Percentiles rank a stretch among this genome's conserved stretches.
Evolutionary conservation across 2,329 filamentous ascomycete genomes (phyloP).

Genomic region (Beauveria pseudobassiana): DNA sequence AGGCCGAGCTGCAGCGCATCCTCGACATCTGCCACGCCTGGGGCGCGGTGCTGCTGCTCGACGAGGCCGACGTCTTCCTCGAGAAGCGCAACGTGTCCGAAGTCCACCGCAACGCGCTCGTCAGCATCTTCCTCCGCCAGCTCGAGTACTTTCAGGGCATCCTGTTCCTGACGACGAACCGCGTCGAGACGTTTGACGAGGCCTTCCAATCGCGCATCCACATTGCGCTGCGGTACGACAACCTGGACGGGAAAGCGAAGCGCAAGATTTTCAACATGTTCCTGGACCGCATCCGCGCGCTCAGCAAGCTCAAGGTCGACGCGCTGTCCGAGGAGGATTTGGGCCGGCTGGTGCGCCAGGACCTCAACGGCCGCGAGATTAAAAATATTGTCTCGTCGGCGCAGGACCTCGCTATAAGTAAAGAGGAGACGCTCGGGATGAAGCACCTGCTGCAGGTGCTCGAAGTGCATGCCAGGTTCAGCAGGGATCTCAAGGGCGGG

Average conservation of each 20-base stretch:
- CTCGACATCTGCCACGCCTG: slow-evolving; percentile 79
- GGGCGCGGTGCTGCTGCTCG: slow-evolving; percentile 77
- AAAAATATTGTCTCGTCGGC: slow-evolving; percentile 83
- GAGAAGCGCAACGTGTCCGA: slow-evolving; percentile 78
- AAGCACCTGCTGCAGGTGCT: slow-evolving; percentile 73
- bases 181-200: slow-evolving; percentile 82
- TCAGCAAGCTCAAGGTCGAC: slow-evolving; percentile 54
- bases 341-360: slow-evolving; percentile 56
- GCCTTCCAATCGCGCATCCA: slow-evolving; percentile 86
- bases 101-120: slow-evolving; percentile 76
- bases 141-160: slow-evolving; percentile 92
- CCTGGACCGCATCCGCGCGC: slow-evolving; percentile 60
- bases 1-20: slow-evolving; percentile 73
- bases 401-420: slow-evolving; percentile 73
- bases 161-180: slow-evolving; percentile 81
- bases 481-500: slow-evolving; percentile 74
- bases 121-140: slow-evolving; percentile 78
- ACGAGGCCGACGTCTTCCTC: slow-evolving; percentile 79
- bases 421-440: slow-evolving; percentile 65
- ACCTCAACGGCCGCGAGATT: slow-evolving; percentile 61
- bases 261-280: slow-evolving; percentile 80
- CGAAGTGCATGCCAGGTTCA: slow-evolving; percentile 77
- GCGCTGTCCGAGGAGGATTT: slow-evolving; percentile 61
- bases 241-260: slow-evolving; percentile 64
- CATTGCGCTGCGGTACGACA: slow-evolving; percentile 73